Base-by-base conservation (phyloP, 495 filamentous ascomycete species). In the Podospora australis region DNA sequence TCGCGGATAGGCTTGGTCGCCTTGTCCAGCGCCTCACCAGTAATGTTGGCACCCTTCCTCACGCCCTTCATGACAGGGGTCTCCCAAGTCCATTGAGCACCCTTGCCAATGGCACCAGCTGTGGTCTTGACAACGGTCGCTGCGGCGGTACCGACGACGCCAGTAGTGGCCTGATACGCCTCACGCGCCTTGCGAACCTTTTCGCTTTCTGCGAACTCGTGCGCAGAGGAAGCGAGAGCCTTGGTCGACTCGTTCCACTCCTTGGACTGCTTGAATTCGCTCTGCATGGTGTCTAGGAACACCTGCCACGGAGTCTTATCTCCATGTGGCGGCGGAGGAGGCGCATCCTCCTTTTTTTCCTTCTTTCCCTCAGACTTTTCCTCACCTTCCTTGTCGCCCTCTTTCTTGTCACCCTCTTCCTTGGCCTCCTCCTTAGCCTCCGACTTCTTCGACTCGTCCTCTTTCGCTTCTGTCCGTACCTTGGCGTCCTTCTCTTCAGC, bases 181-280 rank as follows among this genome's bases (percentile, higher is more conserved):
- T 86, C 79, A 44, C 86, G 81, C 22, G 92, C 92, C 51, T 84
- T 81, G 52, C 86, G 83, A 29, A 98, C 82, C n/a, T 81, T 86
- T 63, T 95, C 89, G 59, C 85, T 96, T 65, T 97, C 92, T n/a
- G 81, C 84, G 60, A 98, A 89, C 51, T 96, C 78, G 55, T 95
- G 83, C 20, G 88, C 90, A 0, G 83, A 86, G 29, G 86, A 84
- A 10, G 88, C 88, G 9, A 98, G 77, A 44, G 90, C 88, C 65
- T 97, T 96, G 14, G 90, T 98, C 35, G 88, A 95, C 57, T 98
- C 92, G 58, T 97, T 92, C 92, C 94, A 98, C 67, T 98, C 92
- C 64, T 97, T 95, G 14, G 92, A 97, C 22, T 90, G 86, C 62
- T 96, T 90, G 69, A 98, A 92, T 63, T 97, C 92, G 42, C 75